phyloP scores from a whole-genome alignment of 768 basidiomycete genomes.

The Tephrocybe sp. region DNA sequence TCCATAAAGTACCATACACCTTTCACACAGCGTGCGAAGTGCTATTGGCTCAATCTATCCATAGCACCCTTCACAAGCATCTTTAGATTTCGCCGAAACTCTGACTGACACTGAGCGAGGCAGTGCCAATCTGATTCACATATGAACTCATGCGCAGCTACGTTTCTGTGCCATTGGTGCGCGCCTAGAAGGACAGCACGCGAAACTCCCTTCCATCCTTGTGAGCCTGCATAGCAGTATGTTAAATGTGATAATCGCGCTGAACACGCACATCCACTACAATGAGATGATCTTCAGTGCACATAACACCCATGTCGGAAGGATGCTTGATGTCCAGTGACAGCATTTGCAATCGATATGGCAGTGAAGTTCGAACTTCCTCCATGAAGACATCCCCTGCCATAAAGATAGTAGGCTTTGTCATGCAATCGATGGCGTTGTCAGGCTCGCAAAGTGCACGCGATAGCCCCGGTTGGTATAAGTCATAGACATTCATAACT shows the following conservation, averaged over 20 bases:
- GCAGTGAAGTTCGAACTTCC: constrained; percentile 43
- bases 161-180: not conserved
- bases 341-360: constrained; percentile 39
- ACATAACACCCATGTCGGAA: constrained; percentile 39
- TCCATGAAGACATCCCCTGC: constrained; percentile 35
- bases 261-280: constrained; percentile 44
- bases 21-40: constrained; percentile 19
- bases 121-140: not conserved
- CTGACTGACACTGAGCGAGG: constrained; percentile 1
- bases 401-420: not conserved
- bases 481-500: constrained; percentile 47
- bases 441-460: constrained; percentile 20
- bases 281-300: constrained; percentile 57
- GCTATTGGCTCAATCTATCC: constrained; percentile 18
- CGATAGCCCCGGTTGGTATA: constrained; percentile 43
- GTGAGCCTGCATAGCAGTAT: constrained; percentile 11
- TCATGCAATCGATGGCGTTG: not conserved
- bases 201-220: constrained; percentile 23
- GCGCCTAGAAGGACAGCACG: constrained; percentile 29
- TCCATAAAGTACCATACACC: not conserved
- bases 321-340: constrained; percentile 21
- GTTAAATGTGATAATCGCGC: not conserved
- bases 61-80: not conserved
- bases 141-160: not conserved
- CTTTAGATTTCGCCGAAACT: not conserved